phyloP scores from a whole-genome alignment of 768 basidiomycete genomes.

The Cystofilobasidium ferigula region DNA sequence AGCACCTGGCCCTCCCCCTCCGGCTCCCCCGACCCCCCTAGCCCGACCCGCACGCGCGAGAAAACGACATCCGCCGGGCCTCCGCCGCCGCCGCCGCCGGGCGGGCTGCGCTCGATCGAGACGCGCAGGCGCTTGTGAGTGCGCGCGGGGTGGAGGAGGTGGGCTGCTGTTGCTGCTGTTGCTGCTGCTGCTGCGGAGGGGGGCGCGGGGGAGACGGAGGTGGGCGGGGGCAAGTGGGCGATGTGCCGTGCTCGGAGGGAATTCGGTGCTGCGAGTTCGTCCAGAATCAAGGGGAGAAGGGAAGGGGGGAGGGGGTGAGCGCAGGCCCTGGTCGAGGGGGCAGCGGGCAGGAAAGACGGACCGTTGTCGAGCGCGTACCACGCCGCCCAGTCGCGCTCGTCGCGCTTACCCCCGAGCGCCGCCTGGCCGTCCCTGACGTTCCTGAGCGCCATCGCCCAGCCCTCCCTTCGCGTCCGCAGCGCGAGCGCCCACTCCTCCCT shows the following conservation, averaged over 20 bases:
- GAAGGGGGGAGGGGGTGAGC: too few species aligned
- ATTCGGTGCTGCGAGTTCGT: conserved; percentile 7
- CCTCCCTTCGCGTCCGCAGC: not conserved
- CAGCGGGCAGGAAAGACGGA: too few species aligned
- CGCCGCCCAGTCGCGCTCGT: conserved; percentile 11
- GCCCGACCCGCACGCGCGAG: not conserved
- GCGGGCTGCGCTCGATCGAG: not conserved
- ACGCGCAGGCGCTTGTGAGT: conserved; percentile 7
- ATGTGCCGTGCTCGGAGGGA: not conserved
- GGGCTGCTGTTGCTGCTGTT: not conserved
- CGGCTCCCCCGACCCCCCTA: not conserved
- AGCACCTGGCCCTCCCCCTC: not conserved
- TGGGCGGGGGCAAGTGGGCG: conserved; percentile 10
- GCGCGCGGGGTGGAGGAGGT: conserved; percentile 12
- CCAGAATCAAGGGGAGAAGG: too few species aligned
- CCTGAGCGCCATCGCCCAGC: conserved; percentile 5
- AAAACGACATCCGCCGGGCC: too few species aligned
- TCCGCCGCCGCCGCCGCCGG: not conserved
- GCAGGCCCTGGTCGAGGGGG: too few species aligned
- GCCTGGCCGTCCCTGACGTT: not conserved
- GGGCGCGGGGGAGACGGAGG: not conserved
- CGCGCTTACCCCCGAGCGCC: not conserved
- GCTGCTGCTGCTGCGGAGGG: not conserved
- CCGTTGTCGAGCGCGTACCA: conserved; percentile 10
- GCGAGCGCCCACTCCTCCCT: conserved; percentile 6